Conservation (phyloP, 2,329 filamentous ascomycete species). For the Incumbomyces lentus region DNA sequence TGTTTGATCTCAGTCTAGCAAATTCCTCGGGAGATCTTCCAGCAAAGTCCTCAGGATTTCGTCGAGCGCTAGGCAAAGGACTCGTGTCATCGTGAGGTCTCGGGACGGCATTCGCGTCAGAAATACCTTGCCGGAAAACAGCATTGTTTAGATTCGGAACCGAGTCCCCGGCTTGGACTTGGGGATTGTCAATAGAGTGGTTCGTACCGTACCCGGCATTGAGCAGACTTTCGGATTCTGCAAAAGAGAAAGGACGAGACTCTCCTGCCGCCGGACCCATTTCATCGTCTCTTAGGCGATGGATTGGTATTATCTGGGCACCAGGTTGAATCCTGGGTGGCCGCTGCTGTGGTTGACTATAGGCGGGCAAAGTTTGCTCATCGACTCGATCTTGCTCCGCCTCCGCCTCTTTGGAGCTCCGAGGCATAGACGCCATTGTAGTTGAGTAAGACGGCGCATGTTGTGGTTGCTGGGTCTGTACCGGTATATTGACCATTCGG, state of each 20-base stretch:
- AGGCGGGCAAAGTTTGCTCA: neutral
- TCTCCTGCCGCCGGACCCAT: neutral
- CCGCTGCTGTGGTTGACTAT: neutral
- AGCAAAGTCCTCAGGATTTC: slow-evolving; percentile 12
- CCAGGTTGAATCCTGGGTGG: neutral
- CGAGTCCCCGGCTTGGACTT: neutral
- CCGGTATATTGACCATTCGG: neutral
- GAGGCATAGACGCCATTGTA: neutral
- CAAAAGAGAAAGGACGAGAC: slow-evolving; percentile 4
- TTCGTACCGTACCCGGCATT: neutral
- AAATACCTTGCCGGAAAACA: neutral
- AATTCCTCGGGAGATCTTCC: slow-evolving; percentile 9
- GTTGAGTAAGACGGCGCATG: neutral
- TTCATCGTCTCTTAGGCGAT: slow-evolving; percentile 1
- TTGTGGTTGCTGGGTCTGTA: neutral
- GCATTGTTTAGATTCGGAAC: neutral
- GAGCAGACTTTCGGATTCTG: slow-evolving; percentile 2
- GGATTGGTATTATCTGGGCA: slow-evolving; percentile 4
- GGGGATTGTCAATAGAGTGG: neutral
- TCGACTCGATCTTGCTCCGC: neutral
- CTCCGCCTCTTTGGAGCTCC: no score
- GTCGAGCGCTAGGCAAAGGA: slow-evolving; percentile 17
- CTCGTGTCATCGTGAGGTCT: slow-evolving; percentile 6
- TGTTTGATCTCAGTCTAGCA: neutral
- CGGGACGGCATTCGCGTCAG: neutral